Conservation (phyloP, 116 monocot species). For the Iris pallida region DNA sequence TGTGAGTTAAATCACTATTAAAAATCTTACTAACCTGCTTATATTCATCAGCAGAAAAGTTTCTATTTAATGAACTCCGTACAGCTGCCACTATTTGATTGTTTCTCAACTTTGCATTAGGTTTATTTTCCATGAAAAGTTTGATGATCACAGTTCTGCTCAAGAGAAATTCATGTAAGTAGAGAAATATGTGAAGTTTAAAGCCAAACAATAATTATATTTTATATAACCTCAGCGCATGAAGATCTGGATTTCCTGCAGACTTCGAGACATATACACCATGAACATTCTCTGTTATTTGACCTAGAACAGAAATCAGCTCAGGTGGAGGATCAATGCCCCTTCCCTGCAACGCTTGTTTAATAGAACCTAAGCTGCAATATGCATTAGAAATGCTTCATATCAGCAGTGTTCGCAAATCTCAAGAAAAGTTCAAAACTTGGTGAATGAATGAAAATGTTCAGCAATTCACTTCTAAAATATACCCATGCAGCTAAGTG, state of each 20-base stretch:
- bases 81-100: constrained; percentile 9
- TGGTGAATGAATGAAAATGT: no score
- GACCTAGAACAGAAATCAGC: constrained; percentile 3
- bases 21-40: constrained; percentile 4
- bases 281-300: constrained; percentile 12
- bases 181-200: not conserved
- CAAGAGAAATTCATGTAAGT: not conserved
- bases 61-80: not conserved
- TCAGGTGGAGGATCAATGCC: not conserved
- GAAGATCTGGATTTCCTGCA: constrained; percentile 1
- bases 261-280: constrained; percentile 10
- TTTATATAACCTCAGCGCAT: constrained; percentile 2
- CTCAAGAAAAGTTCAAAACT: no score
- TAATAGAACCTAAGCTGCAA: constrained; percentile 11
- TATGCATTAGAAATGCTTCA: not conserved
- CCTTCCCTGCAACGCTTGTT: constrained; percentile 11
- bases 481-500: no score
- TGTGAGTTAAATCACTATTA: no score
- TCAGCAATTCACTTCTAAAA: no score
- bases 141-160: constrained; percentile 3
- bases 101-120: constrained; percentile 7
- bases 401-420: no score
- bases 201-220: not conserved
- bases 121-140: constrained; percentile 10
- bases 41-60: constrained; percentile 9